Conservation (phyloP, 257 asterid species). For the Jacaranda mimosifolia region DNA sequence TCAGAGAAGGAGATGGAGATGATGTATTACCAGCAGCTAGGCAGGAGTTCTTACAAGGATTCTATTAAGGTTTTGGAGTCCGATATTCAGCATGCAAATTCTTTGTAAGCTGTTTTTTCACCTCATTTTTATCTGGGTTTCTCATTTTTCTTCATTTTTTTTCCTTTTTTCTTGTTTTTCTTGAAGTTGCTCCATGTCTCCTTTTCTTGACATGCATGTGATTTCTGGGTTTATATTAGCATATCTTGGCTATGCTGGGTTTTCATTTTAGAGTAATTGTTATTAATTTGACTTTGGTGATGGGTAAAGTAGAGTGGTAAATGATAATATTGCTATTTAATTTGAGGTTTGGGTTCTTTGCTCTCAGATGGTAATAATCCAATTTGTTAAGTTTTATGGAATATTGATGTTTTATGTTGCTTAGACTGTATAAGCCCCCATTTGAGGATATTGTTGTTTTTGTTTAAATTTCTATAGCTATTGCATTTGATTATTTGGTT, state of each 20-base stretch:
- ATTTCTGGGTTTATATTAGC: slow-evolving; percentile 20
- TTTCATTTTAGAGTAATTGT: slow-evolving; percentile 8
- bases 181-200: background rate
- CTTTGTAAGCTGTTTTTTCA: slow-evolving; percentile 61
- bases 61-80: slow-evolving; percentile 77
- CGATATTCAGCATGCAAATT: slow-evolving; percentile 86
- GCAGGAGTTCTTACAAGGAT: slow-evolving; percentile 66
- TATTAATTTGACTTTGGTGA: slow-evolving; percentile 29
- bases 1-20: slow-evolving; percentile 56
- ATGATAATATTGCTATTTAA: slow-evolving; percentile 16
- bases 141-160: background rate
- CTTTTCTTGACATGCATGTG: slow-evolving; percentile 21
- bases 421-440: slow-evolving; percentile 15
- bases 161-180: background rate
- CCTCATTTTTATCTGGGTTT: slow-evolving; percentile 24
- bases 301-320: slow-evolving; percentile 24
- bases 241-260: slow-evolving; percentile 27
- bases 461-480: background rate
- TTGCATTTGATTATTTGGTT: slow-evolving; percentile 33
- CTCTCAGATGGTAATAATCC: slow-evolving; percentile 4
- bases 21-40: slow-evolving; percentile 74
- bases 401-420: slow-evolving; percentile 14
- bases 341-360: slow-evolving; percentile 12
- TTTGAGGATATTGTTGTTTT: background rate
- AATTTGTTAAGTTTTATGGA: background rate